Conservation (phyloP, 805 yeast species). For the Starmera dryadoides region DNA sequence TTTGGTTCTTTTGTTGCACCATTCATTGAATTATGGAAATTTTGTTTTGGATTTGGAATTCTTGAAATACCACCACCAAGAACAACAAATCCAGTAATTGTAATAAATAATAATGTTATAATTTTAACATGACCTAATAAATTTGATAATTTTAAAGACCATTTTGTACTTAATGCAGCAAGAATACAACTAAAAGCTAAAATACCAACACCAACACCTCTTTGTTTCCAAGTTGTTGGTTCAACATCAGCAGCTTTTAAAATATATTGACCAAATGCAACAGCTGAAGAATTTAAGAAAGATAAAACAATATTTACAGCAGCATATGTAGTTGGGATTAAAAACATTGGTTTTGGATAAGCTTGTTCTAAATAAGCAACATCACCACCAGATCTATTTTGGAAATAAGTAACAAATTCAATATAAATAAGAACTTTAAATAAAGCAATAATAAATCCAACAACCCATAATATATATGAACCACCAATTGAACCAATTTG, state of each 20-base stretch:
- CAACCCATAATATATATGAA: slow-evolving; percentile 35
- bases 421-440: slow-evolving; percentile 30
- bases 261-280: slow-evolving; percentile 29
- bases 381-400: slow-evolving; percentile 29
- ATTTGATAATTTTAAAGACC: slow-evolving; percentile 25
- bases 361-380: slow-evolving; percentile 33
- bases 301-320: slow-evolving; percentile 32
- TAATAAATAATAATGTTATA: slow-evolving; percentile 25
- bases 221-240: slow-evolving; percentile 37
- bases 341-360: slow-evolving; percentile 25
- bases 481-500: slow-evolving; percentile 37
- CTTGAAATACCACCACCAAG: slow-evolving; percentile 28
- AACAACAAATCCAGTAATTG: slow-evolving; percentile 28
- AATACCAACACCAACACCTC: slow-evolving; percentile 34
- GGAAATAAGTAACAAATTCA: slow-evolving; percentile 34
- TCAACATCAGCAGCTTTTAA: slow-evolving; percentile 25
- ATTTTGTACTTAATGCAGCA: slow-evolving; percentile 21
- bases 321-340: slow-evolving; percentile 30
- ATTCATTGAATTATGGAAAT: slow-evolving; percentile 31
- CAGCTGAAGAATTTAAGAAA: slow-evolving; percentile 27
- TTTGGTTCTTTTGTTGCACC: slow-evolving; percentile 35
- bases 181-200: slow-evolving; percentile 29
- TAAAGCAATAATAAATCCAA: slow-evolving; percentile 32
- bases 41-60: slow-evolving; percentile 24
- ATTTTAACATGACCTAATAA: slow-evolving; percentile 29